A percentile compares a stretch with the other conserved stretches of the same genome.
These are phyloP conservation scores for Protea cynaroides DNA, from an alignment of 164 flowering plant species.

Conservation along the genomic window DNA sequence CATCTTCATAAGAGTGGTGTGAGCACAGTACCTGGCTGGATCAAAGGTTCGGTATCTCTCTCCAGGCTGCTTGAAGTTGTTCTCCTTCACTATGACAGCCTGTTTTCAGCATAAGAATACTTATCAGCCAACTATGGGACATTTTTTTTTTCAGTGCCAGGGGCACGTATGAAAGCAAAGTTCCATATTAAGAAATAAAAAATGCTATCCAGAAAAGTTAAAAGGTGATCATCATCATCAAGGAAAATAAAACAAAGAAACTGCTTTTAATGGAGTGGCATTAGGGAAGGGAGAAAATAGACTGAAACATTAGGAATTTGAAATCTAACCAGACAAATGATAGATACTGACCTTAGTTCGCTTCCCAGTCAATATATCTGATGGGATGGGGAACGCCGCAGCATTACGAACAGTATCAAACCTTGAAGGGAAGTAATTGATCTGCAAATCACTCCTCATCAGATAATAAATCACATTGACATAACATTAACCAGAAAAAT, in stretches of 20 bases:
- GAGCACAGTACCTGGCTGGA: constrained; percentile 61
- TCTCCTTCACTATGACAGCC: constrained; percentile 81
- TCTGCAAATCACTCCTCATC: constrained; percentile 30
- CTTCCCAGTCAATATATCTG: constrained; percentile 40
- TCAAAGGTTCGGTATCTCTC: constrained; percentile 84
- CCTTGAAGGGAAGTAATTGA: constrained; percentile 97
- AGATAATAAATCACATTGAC: background rate
- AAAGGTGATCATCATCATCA: too few species aligned
- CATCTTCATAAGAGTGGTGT: background rate
- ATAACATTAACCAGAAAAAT: background rate
- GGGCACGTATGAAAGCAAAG: too few species aligned
- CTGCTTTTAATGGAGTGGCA: too few species aligned
- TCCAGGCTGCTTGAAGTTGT: constrained; percentile 97
- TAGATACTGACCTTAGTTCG: constrained; percentile 68
- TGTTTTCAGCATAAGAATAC: constrained; percentile 20
- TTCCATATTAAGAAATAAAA: too few species aligned
- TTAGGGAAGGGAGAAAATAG: too few species aligned
- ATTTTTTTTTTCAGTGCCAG: background rate
- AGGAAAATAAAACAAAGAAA: too few species aligned
- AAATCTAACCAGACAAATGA: background rate
- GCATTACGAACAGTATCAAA: constrained; percentile 83
- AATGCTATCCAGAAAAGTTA: too few species aligned
- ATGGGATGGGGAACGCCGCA: constrained; percentile 72
- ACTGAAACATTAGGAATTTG: background rate
- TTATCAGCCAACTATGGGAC: background rate